A percentile compares a stretch with the other conserved stretches of the same genome.
These are phyloP conservation scores for Capsicum chinense DNA, from an alignment of 257 asterid species.

Conservation along the genomic window DNA sequence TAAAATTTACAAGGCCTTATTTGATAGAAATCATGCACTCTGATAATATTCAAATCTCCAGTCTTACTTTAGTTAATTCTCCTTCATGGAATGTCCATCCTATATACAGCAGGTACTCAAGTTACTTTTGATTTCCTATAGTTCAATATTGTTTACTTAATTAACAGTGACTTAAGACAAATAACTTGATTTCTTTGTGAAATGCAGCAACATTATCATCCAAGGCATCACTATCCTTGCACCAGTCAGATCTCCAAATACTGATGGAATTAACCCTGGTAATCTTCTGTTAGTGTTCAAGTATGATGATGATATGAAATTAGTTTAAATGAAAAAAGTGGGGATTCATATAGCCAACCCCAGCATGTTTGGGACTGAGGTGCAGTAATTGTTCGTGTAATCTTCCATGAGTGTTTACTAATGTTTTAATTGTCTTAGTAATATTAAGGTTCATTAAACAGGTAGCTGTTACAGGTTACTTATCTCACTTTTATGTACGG, in stretches of 20 bases:
- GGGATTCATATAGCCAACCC: not conserved
- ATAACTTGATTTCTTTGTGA: not conserved
- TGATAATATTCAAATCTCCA: conserved; percentile 66
- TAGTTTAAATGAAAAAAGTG: not conserved
- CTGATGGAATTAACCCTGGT: conserved; percentile 97
- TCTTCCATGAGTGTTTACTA: not conserved
- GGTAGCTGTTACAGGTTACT: not conserved
- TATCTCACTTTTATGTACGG: not conserved
- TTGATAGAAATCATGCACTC: conserved; percentile 88
- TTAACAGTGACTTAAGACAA: not conserved
- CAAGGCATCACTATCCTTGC: conserved; percentile 86
- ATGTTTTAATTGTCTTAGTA: not conserved
- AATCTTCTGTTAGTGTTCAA: not conserved
- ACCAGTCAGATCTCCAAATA: conserved; percentile 80
- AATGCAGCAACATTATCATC: conserved; percentile 73
- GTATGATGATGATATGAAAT: conserved; percentile 5
- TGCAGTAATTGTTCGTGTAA: no score
- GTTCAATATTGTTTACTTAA: not conserved
- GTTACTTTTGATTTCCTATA: not conserved
- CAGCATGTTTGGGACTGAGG: not conserved
- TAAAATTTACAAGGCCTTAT: conserved; percentile 81
- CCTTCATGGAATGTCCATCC: conserved; percentile 98
- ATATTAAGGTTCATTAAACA: not conserved
- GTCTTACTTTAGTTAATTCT: conserved; percentile 70
- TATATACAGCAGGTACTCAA: conserved; percentile 70